Conservation (phyloP, 2,329 filamentous ascomycete genomes). For the Microascus cirrosus region DNA sequence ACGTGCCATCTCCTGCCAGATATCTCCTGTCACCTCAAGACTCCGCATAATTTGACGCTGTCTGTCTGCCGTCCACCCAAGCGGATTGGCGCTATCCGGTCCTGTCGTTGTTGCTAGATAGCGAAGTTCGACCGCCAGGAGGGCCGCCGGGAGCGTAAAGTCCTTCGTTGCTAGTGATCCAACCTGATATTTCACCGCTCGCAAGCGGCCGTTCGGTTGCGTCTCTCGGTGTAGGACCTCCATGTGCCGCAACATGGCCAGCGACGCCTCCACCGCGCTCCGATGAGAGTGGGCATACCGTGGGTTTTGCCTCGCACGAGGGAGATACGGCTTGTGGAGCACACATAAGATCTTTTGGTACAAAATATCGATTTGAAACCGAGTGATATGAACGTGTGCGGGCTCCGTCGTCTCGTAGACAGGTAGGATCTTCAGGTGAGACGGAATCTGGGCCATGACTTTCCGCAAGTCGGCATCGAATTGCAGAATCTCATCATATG, state of each 20-base stretch:
- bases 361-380: slow-evolving; percentile 73
- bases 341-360: slow-evolving; percentile 85
- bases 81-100: background rate
- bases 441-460: slow-evolving; percentile 58
- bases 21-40: slow-evolving; percentile 60
- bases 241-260: slow-evolving; percentile 72
- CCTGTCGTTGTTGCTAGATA: slow-evolving; percentile 11
- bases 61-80: slow-evolving; percentile 41
- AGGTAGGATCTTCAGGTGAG: slow-evolving; percentile 65
- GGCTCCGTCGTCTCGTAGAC: slow-evolving; percentile 71
- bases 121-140: slow-evolving; percentile 74
- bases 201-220: slow-evolving; percentile 58
- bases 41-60: slow-evolving; percentile 65
- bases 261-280: slow-evolving; percentile 74
- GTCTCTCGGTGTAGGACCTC: slow-evolving; percentile 65
- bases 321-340: slow-evolving; percentile 77
- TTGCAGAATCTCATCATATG: slow-evolving; percentile 54
- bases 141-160: slow-evolving; percentile 76
- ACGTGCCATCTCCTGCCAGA: slow-evolving; percentile 72
- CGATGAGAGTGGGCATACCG: slow-evolving; percentile 77
- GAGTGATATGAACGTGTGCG: slow-evolving; percentile 73
- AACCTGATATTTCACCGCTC: slow-evolving; percentile 67
- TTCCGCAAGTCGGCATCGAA: slow-evolving; percentile 51
- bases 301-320: slow-evolving; percentile 64
- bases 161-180: slow-evolving; percentile 72